Base-by-base conservation (phyloP, 768 basidiomycete species). In the Agaricus bisporus region DNA sequence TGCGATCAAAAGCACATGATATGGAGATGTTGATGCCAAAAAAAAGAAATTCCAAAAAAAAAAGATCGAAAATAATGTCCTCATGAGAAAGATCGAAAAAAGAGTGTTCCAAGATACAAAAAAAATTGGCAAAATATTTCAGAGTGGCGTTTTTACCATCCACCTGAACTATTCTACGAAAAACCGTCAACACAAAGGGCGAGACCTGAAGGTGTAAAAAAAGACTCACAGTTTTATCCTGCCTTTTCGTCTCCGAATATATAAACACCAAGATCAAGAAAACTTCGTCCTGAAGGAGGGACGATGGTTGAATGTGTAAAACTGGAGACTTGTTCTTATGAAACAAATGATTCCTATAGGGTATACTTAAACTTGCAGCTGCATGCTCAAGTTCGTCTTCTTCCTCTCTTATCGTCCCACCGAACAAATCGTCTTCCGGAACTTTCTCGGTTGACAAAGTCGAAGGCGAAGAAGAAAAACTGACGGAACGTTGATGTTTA, bases 271-370 rank as follows among this genome's bases (percentile, higher is more conserved):
- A 59, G 25, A 73, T 62, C 37, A 75, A 58, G 43, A 75, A 73
- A 3, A 75, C 69, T 55, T 73, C 70, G 55, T 75, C 73, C 52
- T 66, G 70, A 12, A 64, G 64, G 29, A 79, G 60, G 1, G 75
- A 75, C n/a, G 61, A 64, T 32, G 68, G 66, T 25, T 68, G 70
- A 18, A 80, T 60, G 32, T 73, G 67, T 26, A 81, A 51, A 0
- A 65, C 61, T 8, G 75, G 60, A 0, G 76, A 73, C 41, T 70
- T 69, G 17, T 65, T 53, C 57, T 78, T 77, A 25, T 67, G 68
- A 58, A 80, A 78, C 5, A 81, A 63, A 50, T 75, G 74, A 2
- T 76, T 77, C n/a, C 78, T 73, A 49, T 69, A 74, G 1, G 78
- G 73, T 4, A 77, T 73, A 2, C 63, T 59, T 41, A 79, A 73